Conservation (phyloP, 2,329 filamentous ascomycete species). For the Nannizzia gypsea region DNA sequence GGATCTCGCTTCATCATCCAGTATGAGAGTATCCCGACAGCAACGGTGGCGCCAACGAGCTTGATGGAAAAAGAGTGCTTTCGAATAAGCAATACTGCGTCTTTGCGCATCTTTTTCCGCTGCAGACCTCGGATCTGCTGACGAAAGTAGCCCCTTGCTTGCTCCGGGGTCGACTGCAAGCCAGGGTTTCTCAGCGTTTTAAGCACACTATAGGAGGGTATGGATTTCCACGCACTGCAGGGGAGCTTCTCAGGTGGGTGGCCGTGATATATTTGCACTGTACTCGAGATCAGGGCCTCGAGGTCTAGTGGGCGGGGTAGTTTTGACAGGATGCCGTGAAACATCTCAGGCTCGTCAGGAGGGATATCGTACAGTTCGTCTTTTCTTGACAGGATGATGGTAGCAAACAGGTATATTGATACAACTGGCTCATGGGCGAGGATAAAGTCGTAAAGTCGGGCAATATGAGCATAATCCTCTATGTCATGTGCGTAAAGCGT, state of each 20-base stretch:
- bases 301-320: conserved; percentile 71
- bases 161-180: conserved; percentile 46
- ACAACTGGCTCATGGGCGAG: conserved; percentile 80
- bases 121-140: conserved; percentile 61
- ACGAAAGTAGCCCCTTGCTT: conserved; percentile 58
- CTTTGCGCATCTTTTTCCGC: conserved; percentile 49
- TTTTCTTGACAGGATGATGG: conserved; percentile 69
- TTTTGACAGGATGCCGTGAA: conserved; percentile 78
- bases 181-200: conserved; percentile 60
- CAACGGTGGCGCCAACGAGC: conserved; percentile 51
- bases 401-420: conserved; percentile 81
- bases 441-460: conserved; percentile 83
- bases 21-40: conserved; percentile 56
- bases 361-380: conserved; percentile 78
- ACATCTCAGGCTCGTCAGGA: conserved; percentile 75
- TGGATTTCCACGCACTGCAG: conserved; percentile 52
- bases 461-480: conserved; percentile 75
- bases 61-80: conserved; percentile 54
- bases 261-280: conserved; percentile 50
- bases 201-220: conserved; percentile 67
- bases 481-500: conserved; percentile 97
- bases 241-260: conserved; percentile 62
- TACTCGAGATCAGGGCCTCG: conserved; percentile 59
- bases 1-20: conserved; percentile 46
- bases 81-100: conserved; percentile 44